Evolutionary conservation across 352 stramenopile species (phyloP), one percentile per base, ranked within the genome.

Genomic region (Pythium scleroteichum): DNA sequence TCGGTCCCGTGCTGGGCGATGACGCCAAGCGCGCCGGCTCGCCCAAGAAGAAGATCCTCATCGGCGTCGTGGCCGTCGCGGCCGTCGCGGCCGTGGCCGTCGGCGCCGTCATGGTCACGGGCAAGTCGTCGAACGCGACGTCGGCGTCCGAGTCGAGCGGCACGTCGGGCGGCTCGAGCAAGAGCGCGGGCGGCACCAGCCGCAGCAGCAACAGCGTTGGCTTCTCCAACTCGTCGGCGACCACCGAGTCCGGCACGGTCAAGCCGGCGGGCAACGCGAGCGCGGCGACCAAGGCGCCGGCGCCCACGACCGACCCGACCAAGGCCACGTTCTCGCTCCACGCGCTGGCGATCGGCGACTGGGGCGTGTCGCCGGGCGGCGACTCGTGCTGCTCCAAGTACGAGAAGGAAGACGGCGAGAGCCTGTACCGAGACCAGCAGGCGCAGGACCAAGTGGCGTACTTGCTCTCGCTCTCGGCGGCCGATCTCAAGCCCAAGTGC

Each of bases 401-500:
- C 62, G 33, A 39, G 17, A 70, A 70, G 42, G 49, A 64, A 14
- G 55, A 61, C 19, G 53, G 62, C 20, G 40, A 63, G 9, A 54
- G 46, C 20, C 20, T 59, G n/a, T 64, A 64, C 62, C 40, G 44
- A 41, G 67, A 88, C 53, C 57, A 73, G 45, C 75, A 84, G 53
- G 72, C 67, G 5, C 67, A 58, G 14, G 47, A 55, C 46, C 60
- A 71, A 27, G 64, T 73, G 9, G 59, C 64, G 50, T 68, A 72
- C 17, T 46, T 76, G 32, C 29, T 76, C 9, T 55, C 69, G 22
- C 24, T 72, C 3, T 73, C 64, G 39, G 68, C 69, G 48, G 71
- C 62, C 1, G 69, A 75, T 7, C 61, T 81, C 32, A 66, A 82
- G 41, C 82, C 82, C 1, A 82, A 84, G 46, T 79, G 55, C 13